Base-by-base conservation (phyloP, 306 rosid genomes). In the Fragaria iinumae region DNA sequence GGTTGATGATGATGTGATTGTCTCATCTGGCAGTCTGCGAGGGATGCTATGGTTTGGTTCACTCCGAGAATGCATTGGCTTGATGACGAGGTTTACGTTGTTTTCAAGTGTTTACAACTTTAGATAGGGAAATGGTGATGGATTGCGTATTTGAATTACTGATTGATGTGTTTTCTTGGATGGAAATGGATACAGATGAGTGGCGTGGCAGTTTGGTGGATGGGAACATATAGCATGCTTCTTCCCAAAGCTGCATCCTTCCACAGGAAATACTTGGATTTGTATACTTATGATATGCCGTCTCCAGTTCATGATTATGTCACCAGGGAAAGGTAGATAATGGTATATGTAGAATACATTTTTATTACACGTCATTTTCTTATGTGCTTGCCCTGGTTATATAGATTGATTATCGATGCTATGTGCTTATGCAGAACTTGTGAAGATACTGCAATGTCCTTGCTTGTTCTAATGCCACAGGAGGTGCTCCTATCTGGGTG, bases 201-300 rank as follows among this genome's bases (percentile, higher is more conserved):
- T 32, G 34, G 34, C 34, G 34, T 32, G 34, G 34, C 34, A 2
- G 90, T 89, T 67, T 89, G 91, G 89, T 79, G 88, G 86, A 87
- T 67, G 82, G 91, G 91, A 49, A 87, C 90, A 79, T 86, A 86
- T 62, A 88, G 90, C 71, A 83, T 88, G 84, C 83, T 86, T 69
- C 94, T 90, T 47, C 80, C 86, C 18, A 86, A 90, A 83, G 91
- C 84, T 75, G 88, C 95, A 83, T 90, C 84, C 80, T 81, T 90
- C 74, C 95, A 88, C 75, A 78, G 72, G 77, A 84, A 88, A 55
- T 90, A 88, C 83, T 78, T 90, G 81, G 86, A 84, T 73, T 62
- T 90, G 63, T 88, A 86, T 72, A 72, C 83, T 50, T 18, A 81
- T 56, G 23, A 69, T 56, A 83, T 86, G 89, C 56, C 86, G 66